phyloP scores from a whole-genome alignment of 2,329 filamentous ascomycete species.

The Fusarium armeniacum region DNA sequence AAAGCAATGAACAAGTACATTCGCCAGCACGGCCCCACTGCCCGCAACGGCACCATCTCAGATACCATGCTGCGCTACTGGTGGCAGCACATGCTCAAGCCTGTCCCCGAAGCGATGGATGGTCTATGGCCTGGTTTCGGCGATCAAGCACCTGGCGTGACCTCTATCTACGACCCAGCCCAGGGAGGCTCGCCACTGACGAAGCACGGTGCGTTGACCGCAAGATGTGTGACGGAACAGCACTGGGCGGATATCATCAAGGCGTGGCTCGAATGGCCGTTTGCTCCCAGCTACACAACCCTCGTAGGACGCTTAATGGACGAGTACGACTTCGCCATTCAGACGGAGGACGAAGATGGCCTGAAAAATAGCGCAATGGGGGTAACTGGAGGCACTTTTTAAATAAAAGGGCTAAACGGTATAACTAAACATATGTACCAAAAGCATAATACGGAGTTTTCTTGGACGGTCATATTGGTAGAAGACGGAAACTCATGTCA shows the following conservation, averaged over 20 bases:
- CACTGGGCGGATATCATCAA: slow-evolving; percentile 72
- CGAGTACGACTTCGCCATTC: slow-evolving; percentile 35
- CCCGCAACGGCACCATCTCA: slow-evolving; percentile 64
- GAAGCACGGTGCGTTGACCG: slow-evolving; percentile 59
- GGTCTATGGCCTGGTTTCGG: slow-evolving; percentile 71
- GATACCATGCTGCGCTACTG: slow-evolving; percentile 62
- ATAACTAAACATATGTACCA: not conserved
- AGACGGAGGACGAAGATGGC: slow-evolving; percentile 47
- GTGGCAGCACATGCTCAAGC: slow-evolving; percentile 62
- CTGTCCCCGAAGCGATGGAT: slow-evolving; percentile 63
- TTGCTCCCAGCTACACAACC: slow-evolving; percentile 65
- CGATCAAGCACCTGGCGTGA: slow-evolving; percentile 64
- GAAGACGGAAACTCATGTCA: not conserved
- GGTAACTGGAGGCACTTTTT: slow-evolving; percentile 13
- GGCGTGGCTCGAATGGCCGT: slow-evolving; percentile 76
- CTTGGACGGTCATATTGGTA: not conserved
- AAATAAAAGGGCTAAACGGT: not conserved
- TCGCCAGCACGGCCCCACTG: slow-evolving; percentile 60
- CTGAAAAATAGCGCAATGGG: slow-evolving; percentile 38
- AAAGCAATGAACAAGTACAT: slow-evolving; percentile 65
- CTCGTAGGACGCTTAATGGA: slow-evolving; percentile 61
- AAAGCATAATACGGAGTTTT: slow-evolving; percentile 22
- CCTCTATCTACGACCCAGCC: slow-evolving; percentile 62
- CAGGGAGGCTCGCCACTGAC: slow-evolving; percentile 61
- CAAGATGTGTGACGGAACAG: slow-evolving; percentile 64